Conservation (phyloP, 768 basidiomycete genomes). For the Trametes gibbosa region DNA sequence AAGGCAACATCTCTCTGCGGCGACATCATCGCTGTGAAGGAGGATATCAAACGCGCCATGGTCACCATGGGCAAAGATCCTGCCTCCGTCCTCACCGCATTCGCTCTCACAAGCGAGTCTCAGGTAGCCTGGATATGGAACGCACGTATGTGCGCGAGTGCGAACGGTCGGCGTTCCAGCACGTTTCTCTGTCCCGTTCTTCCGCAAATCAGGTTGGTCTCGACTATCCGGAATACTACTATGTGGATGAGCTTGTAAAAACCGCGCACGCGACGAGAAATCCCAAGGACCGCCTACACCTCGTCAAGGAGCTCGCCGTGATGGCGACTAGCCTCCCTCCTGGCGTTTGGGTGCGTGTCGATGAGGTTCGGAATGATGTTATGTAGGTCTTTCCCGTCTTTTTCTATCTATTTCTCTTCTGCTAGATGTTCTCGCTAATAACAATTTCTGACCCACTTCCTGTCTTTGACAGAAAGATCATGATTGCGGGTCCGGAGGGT, state of each 20-base stretch:
- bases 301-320: constrained; percentile 56
- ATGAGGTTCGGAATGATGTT: constrained; percentile 55
- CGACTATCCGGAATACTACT: constrained; percentile 33
- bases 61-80: constrained; percentile 34
- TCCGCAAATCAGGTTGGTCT: constrained; percentile 25
- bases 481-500: constrained; percentile 63
- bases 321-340: constrained; percentile 55
- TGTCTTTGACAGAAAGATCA: constrained; percentile 39
- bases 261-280: constrained; percentile 41
- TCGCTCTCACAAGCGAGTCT: too few relatives aligned
- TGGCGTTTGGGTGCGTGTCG: constrained; percentile 55
- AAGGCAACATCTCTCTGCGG: constrained; percentile 47
- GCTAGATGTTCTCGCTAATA: too few relatives aligned
- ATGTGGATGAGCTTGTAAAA: constrained; percentile 29
- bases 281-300: constrained; percentile 47
- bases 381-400: constrained; percentile 37
- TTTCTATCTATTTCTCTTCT: not conserved
- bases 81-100: not conserved
- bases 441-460: constrained; percentile 8
- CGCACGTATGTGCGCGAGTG: constrained; percentile 42
- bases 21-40: constrained; percentile 49
- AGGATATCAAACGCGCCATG: constrained; percentile 50
- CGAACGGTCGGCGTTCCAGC: constrained; percentile 47
- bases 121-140: constrained; percentile 39
- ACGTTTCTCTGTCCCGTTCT: constrained; percentile 34